Percentiles rank a stretch among this genome's conserved stretches.
phyloP scores from a whole-genome alignment of 441 rosid species.

The Aquilaria agallochum region DNA sequence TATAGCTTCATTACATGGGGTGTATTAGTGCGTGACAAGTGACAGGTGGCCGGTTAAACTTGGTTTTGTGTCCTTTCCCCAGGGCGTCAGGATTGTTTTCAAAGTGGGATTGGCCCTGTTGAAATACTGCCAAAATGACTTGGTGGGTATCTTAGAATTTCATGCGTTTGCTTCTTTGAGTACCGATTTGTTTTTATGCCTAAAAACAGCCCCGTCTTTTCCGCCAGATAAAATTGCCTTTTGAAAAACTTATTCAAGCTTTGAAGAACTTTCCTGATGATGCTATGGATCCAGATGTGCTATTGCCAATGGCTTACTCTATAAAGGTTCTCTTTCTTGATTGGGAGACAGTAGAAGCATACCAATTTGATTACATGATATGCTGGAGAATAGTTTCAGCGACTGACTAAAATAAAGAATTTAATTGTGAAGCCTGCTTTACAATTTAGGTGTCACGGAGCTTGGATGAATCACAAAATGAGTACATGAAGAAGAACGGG shows the following conservation, averaged over 20 bases:
- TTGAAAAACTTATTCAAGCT: constrained; percentile 87
- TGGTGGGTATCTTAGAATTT: constrained; percentile 39
- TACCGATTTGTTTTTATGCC: constrained; percentile 2
- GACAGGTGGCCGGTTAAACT: neutral
- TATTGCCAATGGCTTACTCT: constrained; percentile 84
- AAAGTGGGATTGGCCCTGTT: constrained; percentile 88
- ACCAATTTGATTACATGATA: neutral
- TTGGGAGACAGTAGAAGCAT: constrained; percentile 1
- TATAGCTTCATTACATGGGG: constrained; percentile 1
- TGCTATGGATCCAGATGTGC: constrained; percentile 84
- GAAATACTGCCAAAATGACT: constrained; percentile 81
- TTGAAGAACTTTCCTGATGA: constrained; percentile 84
- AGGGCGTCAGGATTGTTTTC: constrained; percentile 94
- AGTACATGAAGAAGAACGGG: constrained; percentile 43
- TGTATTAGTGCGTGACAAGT: neutral
- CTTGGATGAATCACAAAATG: constrained; percentile 60
- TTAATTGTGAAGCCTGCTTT: too few species aligned
- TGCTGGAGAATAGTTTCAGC: neutral
- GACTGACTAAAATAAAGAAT: neutral
- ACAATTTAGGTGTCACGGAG: constrained; percentile 60
- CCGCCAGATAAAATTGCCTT: constrained; percentile 66
- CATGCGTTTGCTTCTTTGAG: constrained; percentile 1
- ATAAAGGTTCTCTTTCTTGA: constrained; percentile 54
- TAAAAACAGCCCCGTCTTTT: constrained; percentile 1
- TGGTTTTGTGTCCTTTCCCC: constrained; percentile 12